Conservation (phyloP, 768 basidiomycete species). For the Rhodosporidiobolus odoratus region DNA sequence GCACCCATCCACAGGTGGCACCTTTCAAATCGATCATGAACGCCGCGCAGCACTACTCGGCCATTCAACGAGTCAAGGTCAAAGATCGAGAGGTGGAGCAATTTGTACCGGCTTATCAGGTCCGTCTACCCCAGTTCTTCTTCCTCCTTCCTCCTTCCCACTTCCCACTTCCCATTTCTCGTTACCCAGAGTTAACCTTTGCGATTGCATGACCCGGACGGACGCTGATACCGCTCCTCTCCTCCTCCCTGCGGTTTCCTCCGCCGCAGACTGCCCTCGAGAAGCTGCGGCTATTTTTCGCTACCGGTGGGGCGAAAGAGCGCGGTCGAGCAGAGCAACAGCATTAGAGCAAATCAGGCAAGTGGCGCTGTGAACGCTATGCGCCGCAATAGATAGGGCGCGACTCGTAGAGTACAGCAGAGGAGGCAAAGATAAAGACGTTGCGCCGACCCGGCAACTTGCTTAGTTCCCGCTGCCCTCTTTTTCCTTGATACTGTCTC, state of each 20-base stretch:
- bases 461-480: no score
- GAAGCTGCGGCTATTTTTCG: slow-evolving; percentile 13
- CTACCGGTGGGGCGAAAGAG: not conserved
- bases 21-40: slow-evolving; percentile 81
- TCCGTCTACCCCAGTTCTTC: slow-evolving; percentile 43
- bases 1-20: slow-evolving; percentile 57
- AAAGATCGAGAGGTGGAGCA: slow-evolving; percentile 58
- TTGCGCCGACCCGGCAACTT: no score
- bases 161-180: not conserved
- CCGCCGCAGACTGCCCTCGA: slow-evolving; percentile 25
- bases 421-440: no score
- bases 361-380: no score
- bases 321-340: not conserved
- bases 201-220: no score
- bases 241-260: not conserved
- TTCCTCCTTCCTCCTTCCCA: not conserved
- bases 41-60: slow-evolving; percentile 62
- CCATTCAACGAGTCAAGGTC: slow-evolving; percentile 64
- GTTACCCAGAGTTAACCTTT: not conserved
- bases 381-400: no score
- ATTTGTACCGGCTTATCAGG: slow-evolving; percentile 64
- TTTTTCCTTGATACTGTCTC: no score
- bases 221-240: not conserved
- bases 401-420: no score
- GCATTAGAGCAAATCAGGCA: not conserved